Percentiles rank a stretch among this genome's conserved stretches.
Conservation (phyloP, 1,139 yeast genomes). For the Pneumocystis canis region DNA sequence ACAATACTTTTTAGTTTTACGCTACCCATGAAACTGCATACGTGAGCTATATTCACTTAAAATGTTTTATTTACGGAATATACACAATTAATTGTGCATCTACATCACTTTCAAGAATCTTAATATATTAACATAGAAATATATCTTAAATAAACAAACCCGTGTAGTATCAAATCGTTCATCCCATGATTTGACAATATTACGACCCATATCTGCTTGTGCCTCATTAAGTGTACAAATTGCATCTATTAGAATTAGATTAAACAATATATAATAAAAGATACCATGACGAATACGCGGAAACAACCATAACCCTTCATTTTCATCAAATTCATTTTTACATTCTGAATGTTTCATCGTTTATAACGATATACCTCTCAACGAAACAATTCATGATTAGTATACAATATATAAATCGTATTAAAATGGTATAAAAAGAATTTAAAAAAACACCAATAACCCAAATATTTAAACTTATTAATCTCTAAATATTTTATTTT, state of each 20-base stretch:
- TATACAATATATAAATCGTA: no score
- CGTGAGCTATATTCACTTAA: no score
- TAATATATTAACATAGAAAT: constrained; percentile 18
- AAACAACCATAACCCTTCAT: neutral
- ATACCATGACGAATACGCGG: neutral
- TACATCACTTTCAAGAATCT: constrained; percentile 54
- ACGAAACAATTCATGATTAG: no score
- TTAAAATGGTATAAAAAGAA: no score
- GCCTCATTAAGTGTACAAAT: constrained; percentile 50
- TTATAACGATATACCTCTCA: no score
- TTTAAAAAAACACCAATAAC: no score
- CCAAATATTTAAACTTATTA: no score
- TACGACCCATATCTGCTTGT: constrained; percentile 33
- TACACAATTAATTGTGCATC: constrained; percentile 66
- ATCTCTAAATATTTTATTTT: no score
- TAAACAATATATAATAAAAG: neutral
- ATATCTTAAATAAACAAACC: neutral
- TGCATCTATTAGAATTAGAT: neutral
- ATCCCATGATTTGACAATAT: constrained; percentile 41
- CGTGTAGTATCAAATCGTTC: constrained; percentile 27
- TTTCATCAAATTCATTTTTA: neutral
- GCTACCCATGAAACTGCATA: constrained; percentile 41
- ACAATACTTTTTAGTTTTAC: constrained; percentile 64
- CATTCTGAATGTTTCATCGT: neutral
- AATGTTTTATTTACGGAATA: constrained; percentile 42